Evolutionary conservation across 2,329 filamentous ascomycete genomes (phyloP), one percentile per base, ranked within the genome.

Genomic region (Taxawa tesnikishii): DNA sequence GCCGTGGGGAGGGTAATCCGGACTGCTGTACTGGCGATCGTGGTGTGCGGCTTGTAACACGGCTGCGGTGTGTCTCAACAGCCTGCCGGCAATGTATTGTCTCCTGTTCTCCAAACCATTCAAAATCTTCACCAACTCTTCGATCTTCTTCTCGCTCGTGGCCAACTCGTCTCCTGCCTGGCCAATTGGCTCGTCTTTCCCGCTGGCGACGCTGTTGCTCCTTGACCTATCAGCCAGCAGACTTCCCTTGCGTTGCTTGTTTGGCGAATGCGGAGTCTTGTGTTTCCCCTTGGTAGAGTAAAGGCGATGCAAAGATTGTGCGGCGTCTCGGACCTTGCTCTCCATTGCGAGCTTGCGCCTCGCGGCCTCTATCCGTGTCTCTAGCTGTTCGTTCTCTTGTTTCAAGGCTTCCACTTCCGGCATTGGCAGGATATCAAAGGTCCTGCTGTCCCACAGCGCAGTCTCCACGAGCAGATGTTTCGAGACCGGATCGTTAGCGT

Each of bases 401-500:
- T 96, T 98, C 47, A 96, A 60, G 28, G 74, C 70, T 43, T 96
- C 90, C 17, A 94, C 79, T 58, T 96, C 87, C 52, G 94, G 85
- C 44, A 88, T 82, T 0, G 87, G 83, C 39, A 98, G 55, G 15
- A 98, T 77, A 50, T 88, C 78, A 54, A 78, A 98, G 45, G 76
- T 65, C 49, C 77, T 79, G 61, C 85, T 92, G 58, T 98, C 90
- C 38, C 78, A 73, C 38, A 98, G 73, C 13, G 90, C 90, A 13
- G 84, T 96, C 62, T 96, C 88, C 39, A 90, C 87, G 37, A 98
- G 70, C 28, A 98, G 64, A 54, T 96, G 92, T 53, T 94, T 77
- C 46, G 85, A 80, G 27, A 98, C 68, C 0, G 68, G 68, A 46
- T 78, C 73, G 26, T 32, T 38, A 17, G 32, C 26, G 17, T 29